Evolutionary conservation across 495 filamentous ascomycete species (phyloP).

Genomic region (Trichocladium uniseriatum): DNA sequence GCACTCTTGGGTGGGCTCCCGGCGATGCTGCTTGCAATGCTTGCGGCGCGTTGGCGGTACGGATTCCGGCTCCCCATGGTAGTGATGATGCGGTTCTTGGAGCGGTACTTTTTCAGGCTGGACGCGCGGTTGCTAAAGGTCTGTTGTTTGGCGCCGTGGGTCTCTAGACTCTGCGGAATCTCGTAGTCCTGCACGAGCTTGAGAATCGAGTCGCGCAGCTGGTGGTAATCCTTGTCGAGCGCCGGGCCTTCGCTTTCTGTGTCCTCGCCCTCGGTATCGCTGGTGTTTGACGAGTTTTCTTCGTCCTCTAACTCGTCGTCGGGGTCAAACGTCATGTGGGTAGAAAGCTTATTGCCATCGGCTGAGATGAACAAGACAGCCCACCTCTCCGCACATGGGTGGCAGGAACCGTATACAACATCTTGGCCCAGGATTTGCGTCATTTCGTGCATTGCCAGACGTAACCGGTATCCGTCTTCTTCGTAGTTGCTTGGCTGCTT

Average conservation of each 20-base stretch:
- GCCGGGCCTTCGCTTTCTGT: conserved; percentile 54
- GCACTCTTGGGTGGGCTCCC: conserved; percentile 21
- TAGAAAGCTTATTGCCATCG: conserved; percentile 57
- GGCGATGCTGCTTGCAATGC: conserved; percentile 25
- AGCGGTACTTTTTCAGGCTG: conserved; percentile 40
- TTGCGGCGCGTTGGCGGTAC: conserved; percentile 38
- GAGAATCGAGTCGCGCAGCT: conserved; percentile 69
- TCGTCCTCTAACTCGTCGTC: conserved; percentile 57
- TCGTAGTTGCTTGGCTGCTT: conserved; percentile 38
- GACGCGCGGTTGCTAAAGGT: conserved; percentile 57
- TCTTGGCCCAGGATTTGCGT: conserved; percentile 50
- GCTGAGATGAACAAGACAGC: conserved; percentile 66
- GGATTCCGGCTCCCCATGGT: conserved; percentile 48
- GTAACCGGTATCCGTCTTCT: conserved; percentile 46
- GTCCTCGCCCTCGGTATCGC: conserved; percentile 57
- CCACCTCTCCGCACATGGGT: conserved; percentile 67
- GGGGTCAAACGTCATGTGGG: conserved; percentile 62
- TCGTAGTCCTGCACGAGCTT: conserved; percentile 76
- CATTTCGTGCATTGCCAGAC: conserved; percentile 58
- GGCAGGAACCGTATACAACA: conserved; percentile 50
- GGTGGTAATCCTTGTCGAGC: conserved; percentile 72
- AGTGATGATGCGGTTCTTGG: conserved; percentile 42
- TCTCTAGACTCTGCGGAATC: conserved; percentile 51
- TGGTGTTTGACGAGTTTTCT: conserved; percentile 47
- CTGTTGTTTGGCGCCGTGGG: conserved; percentile 42